Evolutionary conservation across 345 rosid species (phyloP).

Genomic region (Dipteronia sinensis): DNA sequence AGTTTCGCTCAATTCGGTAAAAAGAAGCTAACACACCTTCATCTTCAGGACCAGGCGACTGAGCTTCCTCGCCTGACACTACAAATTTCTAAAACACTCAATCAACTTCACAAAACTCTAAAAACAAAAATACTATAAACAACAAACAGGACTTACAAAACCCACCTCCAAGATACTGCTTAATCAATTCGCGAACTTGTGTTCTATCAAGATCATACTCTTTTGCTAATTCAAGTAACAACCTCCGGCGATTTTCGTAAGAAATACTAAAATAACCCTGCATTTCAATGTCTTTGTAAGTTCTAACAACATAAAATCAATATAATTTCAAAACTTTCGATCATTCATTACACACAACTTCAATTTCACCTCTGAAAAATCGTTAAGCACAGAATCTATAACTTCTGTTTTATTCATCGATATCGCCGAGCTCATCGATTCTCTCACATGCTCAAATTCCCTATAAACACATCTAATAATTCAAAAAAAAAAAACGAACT

Average conservation of each 20-base stretch:
- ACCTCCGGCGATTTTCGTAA: conserved; percentile 50
- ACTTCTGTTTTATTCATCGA: conserved; percentile 72
- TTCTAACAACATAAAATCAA: background rate
- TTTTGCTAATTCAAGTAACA: conserved; percentile 68
- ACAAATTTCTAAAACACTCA: conserved; percentile 13
- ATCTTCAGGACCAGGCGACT: conserved; percentile 32
- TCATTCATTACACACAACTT: background rate
- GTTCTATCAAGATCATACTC: conserved; percentile 76
- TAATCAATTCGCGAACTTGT: conserved; percentile 73
- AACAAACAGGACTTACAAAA: conserved; percentile 36
- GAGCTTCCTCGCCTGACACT: conserved; percentile 47
- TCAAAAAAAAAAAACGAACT: background rate
- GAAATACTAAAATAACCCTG: conserved; percentile 83
- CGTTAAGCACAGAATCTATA: conserved; percentile 65
- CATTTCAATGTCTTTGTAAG: conserved; percentile 16
- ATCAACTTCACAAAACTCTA: conserved; percentile 1
- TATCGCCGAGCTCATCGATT: conserved; percentile 78
- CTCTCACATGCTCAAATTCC: conserved; percentile 64
- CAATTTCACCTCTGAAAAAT: conserved; percentile 68
- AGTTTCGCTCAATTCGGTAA: conserved; percentile 75
- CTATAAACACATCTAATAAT: conserved; percentile 30
- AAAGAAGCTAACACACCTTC: conserved; percentile 62
- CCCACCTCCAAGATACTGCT: conserved; percentile 81
- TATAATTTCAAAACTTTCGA: background rate
- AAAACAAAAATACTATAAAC: background rate